phyloP scores from a whole-genome alignment of 441 rosid species.

The Bocquillonia castaneifolia region DNA sequence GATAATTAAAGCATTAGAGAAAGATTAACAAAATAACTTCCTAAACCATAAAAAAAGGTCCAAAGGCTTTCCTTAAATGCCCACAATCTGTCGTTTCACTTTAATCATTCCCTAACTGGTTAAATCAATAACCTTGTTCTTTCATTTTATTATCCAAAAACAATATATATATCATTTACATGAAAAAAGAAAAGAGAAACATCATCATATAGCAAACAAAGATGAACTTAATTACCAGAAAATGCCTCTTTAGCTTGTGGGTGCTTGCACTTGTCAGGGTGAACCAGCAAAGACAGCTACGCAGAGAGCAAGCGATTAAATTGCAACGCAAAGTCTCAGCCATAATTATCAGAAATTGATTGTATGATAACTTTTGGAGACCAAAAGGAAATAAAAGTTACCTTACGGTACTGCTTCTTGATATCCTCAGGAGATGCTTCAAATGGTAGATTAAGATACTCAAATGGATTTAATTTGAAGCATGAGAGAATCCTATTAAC shows the following conservation, averaged over 20 bases:
- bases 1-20: neutral
- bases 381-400: slow-evolving; percentile 26
- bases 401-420: slow-evolving; percentile 94
- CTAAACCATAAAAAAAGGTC: no score
- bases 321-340: slow-evolving; percentile 1
- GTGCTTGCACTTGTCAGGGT: slow-evolving; percentile 99
- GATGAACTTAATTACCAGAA: slow-evolving; percentile 50
- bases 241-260: slow-evolving; percentile 97
- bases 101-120: neutral
- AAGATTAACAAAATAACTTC: neutral
- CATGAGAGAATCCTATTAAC: slow-evolving; percentile 76
- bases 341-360: neutral
- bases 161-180: no score
- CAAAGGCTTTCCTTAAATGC: neutral
- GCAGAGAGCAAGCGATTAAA: slow-evolving; percentile 15
- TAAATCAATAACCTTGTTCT: no score
- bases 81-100: neutral
- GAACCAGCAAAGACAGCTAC: slow-evolving; percentile 87
- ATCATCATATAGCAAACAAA: neutral
- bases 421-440: slow-evolving; percentile 66
- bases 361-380: neutral
- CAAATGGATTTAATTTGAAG: slow-evolving; percentile 95
- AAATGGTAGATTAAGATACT: slow-evolving; percentile 72
- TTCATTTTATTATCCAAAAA: neutral
- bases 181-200: neutral